These are phyloP conservation scores for Hortaea sp. DNA, from an alignment of 2,329 filamentous ascomycete genomes.

Conservation along the genomic window DNA sequence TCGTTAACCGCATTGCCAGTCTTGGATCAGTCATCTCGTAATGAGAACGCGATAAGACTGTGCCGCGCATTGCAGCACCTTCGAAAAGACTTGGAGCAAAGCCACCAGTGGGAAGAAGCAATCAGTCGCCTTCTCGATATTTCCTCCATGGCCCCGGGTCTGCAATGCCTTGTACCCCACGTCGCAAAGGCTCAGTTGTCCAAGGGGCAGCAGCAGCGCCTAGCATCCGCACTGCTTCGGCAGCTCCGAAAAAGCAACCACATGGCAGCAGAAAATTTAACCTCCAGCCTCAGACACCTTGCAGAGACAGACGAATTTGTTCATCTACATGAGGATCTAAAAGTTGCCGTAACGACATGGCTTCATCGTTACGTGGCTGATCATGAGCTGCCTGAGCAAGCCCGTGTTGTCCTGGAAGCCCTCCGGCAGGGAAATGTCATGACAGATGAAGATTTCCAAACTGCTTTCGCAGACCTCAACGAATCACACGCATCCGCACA, in stretches of 20 bases:
- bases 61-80: constrained; percentile 8
- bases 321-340: constrained; percentile 16
- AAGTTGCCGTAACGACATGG: constrained; percentile 15
- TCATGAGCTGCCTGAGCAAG: constrained; percentile 7
- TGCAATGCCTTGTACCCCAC: constrained; percentile 7
- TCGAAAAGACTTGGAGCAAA: constrained; percentile 8
- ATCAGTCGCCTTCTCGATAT: constrained; percentile 8
- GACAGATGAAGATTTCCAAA: constrained; percentile 14
- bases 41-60: constrained; percentile 13
- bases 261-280: constrained; percentile 8
- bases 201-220: constrained; percentile 6
- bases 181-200: neutral
- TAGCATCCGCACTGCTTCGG: constrained; percentile 10
- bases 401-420: constrained; percentile 9
- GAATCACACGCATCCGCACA: neutral
- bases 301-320: constrained; percentile 8
- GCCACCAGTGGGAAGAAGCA: constrained; percentile 11
- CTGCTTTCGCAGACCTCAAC: constrained; percentile 11
- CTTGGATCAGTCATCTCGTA: constrained; percentile 11
- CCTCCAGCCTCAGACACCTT: constrained; percentile 7
- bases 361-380: constrained; percentile 9
- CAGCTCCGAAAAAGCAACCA: constrained; percentile 4
- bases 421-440: constrained; percentile 14
- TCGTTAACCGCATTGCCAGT: constrained; percentile 11
- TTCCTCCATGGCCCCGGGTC: constrained; percentile 5